Percentiles rank a stretch among this genome's conserved stretches.
phyloP scores from a whole-genome alignment of 306 rosid species.

The Lagenaria siceraria region DNA sequence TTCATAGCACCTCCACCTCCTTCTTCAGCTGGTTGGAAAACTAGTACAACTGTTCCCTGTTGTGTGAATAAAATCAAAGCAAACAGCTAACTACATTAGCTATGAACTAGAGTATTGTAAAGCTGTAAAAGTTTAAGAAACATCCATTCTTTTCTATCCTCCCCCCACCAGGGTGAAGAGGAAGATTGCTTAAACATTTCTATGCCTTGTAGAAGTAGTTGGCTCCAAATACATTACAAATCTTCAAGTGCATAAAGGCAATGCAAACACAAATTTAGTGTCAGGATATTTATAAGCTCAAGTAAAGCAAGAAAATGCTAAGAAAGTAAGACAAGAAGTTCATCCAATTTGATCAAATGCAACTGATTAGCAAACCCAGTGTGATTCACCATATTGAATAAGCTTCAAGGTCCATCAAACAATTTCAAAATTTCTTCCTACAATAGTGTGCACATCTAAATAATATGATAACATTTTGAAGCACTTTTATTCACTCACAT shows the following conservation, averaged over 20 bases:
- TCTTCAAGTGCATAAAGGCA: background rate
- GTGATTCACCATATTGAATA: background rate
- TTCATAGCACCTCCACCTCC: conserved; percentile 72
- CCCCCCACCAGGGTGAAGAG: background rate
- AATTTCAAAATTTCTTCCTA: background rate
- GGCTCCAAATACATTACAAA: background rate
- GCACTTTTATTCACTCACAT: background rate
- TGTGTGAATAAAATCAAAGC: conserved; percentile 3
- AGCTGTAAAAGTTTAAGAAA: background rate
- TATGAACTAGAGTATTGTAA: background rate
- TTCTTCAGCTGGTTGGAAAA: conserved; percentile 97
- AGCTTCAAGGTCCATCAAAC: background rate
- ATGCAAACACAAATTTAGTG: background rate
- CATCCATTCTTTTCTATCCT: background rate
- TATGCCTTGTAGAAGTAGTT: background rate
- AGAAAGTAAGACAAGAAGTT: background rate
- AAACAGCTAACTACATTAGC: background rate
- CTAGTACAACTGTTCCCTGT: conserved; percentile 80
- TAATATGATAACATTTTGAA: background rate
- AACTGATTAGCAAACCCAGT: background rate
- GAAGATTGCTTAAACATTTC: background rate
- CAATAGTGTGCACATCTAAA: background rate
- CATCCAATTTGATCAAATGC: background rate
- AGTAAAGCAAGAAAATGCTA: background rate
- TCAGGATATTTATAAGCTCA: background rate